phyloP scores from a whole-genome alignment of 306 rosid genomes.

The Inga leiocalycina region DNA sequence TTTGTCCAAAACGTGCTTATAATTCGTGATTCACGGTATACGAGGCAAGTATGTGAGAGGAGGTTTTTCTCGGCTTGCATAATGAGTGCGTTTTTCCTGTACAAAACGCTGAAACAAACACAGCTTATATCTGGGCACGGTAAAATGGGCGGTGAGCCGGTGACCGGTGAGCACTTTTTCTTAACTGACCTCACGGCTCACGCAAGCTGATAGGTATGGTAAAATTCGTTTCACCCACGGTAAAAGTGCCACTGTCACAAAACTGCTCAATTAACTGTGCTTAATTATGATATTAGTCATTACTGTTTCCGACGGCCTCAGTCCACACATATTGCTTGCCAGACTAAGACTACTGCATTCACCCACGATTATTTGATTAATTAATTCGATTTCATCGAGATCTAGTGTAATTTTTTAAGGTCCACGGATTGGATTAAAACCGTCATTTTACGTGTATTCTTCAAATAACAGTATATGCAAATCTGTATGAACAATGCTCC shows the following conservation, averaged over 20 bases:
- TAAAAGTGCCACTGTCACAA: not conserved
- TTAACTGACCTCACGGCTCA: not conserved
- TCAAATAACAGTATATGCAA: too few relatives aligned
- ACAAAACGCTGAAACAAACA: too few relatives aligned
- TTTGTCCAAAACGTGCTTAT: too few relatives aligned
- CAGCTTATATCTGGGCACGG: not conserved
- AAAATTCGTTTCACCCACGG: conserved; percentile 5
- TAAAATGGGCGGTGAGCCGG: not conserved
- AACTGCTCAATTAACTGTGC: not conserved
- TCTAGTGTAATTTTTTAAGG: not conserved
- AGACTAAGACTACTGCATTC: too few relatives aligned
- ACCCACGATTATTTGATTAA: not conserved
- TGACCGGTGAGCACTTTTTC: not conserved
- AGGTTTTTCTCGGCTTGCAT: too few relatives aligned
- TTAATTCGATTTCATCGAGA: not conserved
- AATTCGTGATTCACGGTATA: too few relatives aligned
- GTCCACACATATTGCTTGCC: not conserved
- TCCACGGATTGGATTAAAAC: too few relatives aligned
- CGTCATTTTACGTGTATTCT: too few relatives aligned
- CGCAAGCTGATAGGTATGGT: not conserved
- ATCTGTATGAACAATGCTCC: not conserved
- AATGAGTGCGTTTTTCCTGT: too few relatives aligned
- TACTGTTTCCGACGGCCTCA: too few relatives aligned
- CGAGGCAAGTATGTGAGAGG: too few relatives aligned
- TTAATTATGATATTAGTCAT: not conserved